A percentile compares a stretch with the other conserved stretches of the same genome.
Evolutionary conservation across 1,284 basidiomycete species (phyloP).

Genomic region (Pascua guehoae): DNA sequence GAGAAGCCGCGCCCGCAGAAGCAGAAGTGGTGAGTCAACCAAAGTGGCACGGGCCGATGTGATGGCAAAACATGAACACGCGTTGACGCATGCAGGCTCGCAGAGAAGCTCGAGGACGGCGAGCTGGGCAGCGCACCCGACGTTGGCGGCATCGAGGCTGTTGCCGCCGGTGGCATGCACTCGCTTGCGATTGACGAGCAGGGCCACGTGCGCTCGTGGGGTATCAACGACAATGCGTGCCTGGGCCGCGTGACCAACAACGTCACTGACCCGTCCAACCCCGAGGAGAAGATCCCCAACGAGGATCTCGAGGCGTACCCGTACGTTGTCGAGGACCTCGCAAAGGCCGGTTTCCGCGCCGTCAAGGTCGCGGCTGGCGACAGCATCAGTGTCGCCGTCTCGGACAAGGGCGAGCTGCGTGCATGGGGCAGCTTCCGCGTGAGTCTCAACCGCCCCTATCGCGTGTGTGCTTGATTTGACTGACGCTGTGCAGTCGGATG

Average conservation of each 20-base stretch:
- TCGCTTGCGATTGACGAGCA: conserved; percentile 77
- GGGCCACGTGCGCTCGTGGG: conserved; percentile 79
- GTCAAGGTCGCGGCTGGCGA: conserved; percentile 79
- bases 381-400: conserved; percentile 76
- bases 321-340: conserved; percentile 65
- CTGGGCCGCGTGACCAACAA: conserved; percentile 76
- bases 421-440: conserved; percentile 93
- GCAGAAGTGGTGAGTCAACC: conserved; percentile 50
- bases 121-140: conserved; percentile 52
- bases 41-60: neutral
- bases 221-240: conserved; percentile 87
- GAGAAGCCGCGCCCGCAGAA: conserved; percentile 69
- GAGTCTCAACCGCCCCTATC: conserved; percentile 44
- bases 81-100: conserved; percentile 35
- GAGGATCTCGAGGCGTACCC: conserved; percentile 76
- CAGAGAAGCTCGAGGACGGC: conserved; percentile 46
- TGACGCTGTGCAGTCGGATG: conserved; percentile 54
- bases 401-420: conserved; percentile 69
- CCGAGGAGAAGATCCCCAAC: conserved; percentile 60
- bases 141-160: conserved; percentile 63
- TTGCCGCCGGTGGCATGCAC: conserved; percentile 79
- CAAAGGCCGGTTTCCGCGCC: conserved; percentile 71
- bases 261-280: conserved; percentile 59
- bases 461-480: neutral
- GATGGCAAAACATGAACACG: neutral